Base-by-base conservation (phyloP, 2,329 filamentous ascomycete species). In the Fusarium cicatricum region DNA sequence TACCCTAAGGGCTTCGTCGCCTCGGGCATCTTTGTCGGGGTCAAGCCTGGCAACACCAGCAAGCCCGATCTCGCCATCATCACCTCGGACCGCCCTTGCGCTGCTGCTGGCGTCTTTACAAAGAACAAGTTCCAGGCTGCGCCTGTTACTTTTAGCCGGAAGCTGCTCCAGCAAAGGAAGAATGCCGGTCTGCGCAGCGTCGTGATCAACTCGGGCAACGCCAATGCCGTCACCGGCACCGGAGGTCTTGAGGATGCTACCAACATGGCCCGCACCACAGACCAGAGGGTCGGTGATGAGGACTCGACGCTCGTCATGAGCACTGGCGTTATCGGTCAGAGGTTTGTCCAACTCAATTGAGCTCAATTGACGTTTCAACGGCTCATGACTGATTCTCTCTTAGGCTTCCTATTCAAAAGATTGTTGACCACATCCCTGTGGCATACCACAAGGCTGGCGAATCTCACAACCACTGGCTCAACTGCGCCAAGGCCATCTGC, bases 91-190 rank as follows among this genome's bases (percentile, higher is more conserved):
- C 83, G 82, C 46, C 92, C 93, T 49, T 97, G 92, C 75, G 84
- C 91, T 7, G 93, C 90, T 10, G 92, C 93, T 1, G 95, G 92
- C 7, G 93, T 98, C 39, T 97, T 98, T 79, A 99, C 95, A 49
- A 96, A 92, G 76, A 99, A 99, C 80, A 93, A 94, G 75, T 99
- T 99, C 78, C 93, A 97, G 77, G 95, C 95, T 15, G 95, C 95
- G 11, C 95, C 95, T 5, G 94, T 99, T 38, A 92, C 91, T 26
- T 90, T 96, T 58, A 94, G 90, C 74, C 83, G 87, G 61, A 82
- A 89, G 52, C 85, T 93, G 56, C 78, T 97, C 31, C 81, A 86
- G 72, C 81, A 80, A 62, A 85, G 86, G 65, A 79, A 82, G 41
- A 90, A 91, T 54, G 74, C 83, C 11, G 91, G 90, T 1, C 83